Evolutionary conservation across 2,329 filamentous ascomycete species (phyloP), one percentile per base, ranked within the genome.

Genomic region (Aspergillus fijiensis): DNA sequence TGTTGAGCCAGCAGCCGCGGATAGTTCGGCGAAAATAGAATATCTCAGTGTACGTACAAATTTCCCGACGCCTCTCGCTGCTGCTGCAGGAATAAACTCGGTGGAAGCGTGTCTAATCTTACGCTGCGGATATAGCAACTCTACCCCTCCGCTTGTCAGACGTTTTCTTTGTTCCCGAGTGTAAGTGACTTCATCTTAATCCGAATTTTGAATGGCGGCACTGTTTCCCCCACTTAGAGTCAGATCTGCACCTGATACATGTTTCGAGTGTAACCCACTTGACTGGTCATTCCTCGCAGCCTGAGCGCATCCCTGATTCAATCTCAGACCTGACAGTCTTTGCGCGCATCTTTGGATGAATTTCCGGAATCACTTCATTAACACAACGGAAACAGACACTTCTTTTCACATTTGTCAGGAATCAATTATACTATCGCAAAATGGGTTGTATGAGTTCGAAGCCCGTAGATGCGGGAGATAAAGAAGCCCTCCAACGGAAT

Each of bases 381-480:
- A 49, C 63, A 61, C 42, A 48, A 29, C 12, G 14, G 35, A 21
- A 39, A 11, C 50, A 48, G 48, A 59, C 23, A 27, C 33, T 11
- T 48, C n/a, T 45, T n/a, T 25, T n/a, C 39, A 5, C 27, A 48
- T 42, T 45, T 27, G 19, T 21, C 33, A 19, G 21, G 39, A 29
- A 27, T 23, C 12, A 4, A 48, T 9, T 55, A 56, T 35, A 57
- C 39, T n/a, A 52, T 57, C 25, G 5, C 63, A 75, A 61, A 58
- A 81, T 81, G 79, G 79, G 79, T 65, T 81, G 79, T 61, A 73
- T 75, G 60, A 74, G 70, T 58, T 80, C 79, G 11, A 79, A 79
- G 60, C 69, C 72, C 55, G 65, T 72, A 49, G 76, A 77, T 45
- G 62, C 68, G 59, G 70, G 67, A 58, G 78, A 80, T 56, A 79